These are phyloP conservation scores for Penicillium sp. DNA, from an alignment of 2,329 filamentous ascomycete genomes.

Conservation along the genomic window DNA sequence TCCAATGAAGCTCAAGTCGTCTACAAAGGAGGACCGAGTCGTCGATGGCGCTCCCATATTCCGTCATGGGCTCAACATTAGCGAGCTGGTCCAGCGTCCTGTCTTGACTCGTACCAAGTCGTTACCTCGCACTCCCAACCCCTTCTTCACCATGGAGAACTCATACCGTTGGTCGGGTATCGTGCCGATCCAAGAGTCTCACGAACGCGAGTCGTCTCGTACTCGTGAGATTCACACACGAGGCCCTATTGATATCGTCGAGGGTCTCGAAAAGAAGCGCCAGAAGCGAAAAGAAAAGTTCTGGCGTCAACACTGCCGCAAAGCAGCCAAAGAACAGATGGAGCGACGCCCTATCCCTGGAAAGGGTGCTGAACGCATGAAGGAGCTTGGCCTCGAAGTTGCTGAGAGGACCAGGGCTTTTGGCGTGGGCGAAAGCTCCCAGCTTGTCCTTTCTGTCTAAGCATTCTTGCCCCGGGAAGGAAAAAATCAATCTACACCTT, in stretches of 20 bases:
- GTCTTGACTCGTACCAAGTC: slow-evolving; percentile 81
- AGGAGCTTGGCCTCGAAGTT: slow-evolving; percentile 85
- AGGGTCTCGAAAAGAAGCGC: slow-evolving; percentile 92
- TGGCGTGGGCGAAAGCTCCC: slow-evolving; percentile 52
- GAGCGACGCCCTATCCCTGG: slow-evolving; percentile 74
- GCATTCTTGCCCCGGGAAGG: slow-evolving; percentile 20
- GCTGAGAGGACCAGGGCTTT: slow-evolving; percentile 80
- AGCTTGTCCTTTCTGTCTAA: slow-evolving; percentile 75
- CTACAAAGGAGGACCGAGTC: slow-evolving; percentile 46
- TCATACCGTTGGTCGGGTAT: slow-evolving; percentile 38
- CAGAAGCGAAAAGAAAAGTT: slow-evolving; percentile 93
- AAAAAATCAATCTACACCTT: slow-evolving; percentile 21
- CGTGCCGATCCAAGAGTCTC: slow-evolving; percentile 41
- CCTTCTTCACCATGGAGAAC: slow-evolving; percentile 59
- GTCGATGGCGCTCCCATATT: slow-evolving; percentile 47
- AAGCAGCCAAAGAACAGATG: slow-evolving; percentile 70
- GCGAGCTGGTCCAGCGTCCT: slow-evolving; percentile 64
- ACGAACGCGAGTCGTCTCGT: slow-evolving; percentile 40
- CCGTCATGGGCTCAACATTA: slow-evolving; percentile 58
- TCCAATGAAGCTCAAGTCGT: slow-evolving; percentile 55
- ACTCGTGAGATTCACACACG: slow-evolving; percentile 70
- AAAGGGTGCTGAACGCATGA: slow-evolving; percentile 90
- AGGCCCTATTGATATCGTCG: slow-evolving; percentile 96
- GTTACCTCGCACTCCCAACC: slow-evolving; percentile 76
- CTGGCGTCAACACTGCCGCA: slow-evolving; percentile 85